Evolutionary conservation across 2,329 filamentous ascomycete genomes (phyloP), one percentile per base, ranked within the genome.

Genomic region (Penicillium psychrosexuale): DNA sequence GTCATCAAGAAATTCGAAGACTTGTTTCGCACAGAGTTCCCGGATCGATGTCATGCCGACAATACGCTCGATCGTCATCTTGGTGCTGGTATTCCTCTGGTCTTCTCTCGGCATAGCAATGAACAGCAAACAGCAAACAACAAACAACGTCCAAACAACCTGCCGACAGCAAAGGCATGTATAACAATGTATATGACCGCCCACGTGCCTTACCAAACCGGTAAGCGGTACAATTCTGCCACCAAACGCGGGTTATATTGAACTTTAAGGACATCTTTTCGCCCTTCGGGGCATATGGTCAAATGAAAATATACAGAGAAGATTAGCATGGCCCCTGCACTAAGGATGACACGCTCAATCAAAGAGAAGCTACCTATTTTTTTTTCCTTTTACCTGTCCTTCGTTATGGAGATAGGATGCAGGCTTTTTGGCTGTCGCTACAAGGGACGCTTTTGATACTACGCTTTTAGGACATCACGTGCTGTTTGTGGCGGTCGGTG

Each of bases 281-380:
- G 68, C 72, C 75, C 73, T 77, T 75, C 69, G 74, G 75, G 73
- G 60, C 77, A 82, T 82, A 80, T 83, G 80, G 81, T 84, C 81
- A 84, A 81, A 80, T 84, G 80, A 82, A 83, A 82, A 80, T 80
- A 84, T 84, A 85, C 82, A 86, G 83, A 87, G 84, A 87, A 87
- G 83, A 87, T 87, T 88, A 89, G 87, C 86, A 89, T 89, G 86
- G 86, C 86, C 86, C 83, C 82, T 85, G 82, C 83, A 85, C 89
- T 92, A 93, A 93, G 89, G 89, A 92, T 93, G 89, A 92, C 88
- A 91, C 87, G 86, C 85, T 87, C 81, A 84, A 85, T 84, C 84
- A 87, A 87, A 88, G 86, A 88, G 85, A 86, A 84, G 82, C 84
- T 83, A 81, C 80, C 79, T 80, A 78, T 84, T 83, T 85, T 87